phyloP scores from a whole-genome alignment of 441 rosid species.

The Hura crepitans region DNA sequence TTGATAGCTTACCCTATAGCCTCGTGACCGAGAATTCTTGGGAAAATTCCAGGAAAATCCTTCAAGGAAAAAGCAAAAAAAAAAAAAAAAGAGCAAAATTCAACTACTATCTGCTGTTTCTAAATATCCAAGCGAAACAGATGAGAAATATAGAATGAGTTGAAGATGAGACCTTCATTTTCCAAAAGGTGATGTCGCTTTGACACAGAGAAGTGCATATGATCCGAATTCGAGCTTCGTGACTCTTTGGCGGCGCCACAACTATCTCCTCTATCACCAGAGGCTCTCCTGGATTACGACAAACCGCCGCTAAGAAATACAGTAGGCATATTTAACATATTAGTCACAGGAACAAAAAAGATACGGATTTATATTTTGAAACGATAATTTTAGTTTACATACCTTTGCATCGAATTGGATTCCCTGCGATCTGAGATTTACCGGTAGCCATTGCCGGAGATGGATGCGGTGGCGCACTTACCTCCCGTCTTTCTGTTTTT shows the following conservation, averaged over 20 bases:
- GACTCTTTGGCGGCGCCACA: constrained; percentile 63
- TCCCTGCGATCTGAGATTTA: not conserved
- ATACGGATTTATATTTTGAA: not conserved
- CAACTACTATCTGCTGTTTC: not conserved
- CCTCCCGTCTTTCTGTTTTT: not conserved
- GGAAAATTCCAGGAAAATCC: constrained; percentile 62
- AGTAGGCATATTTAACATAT: not conserved
- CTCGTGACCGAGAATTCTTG: constrained; percentile 75
- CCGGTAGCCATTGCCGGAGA: not conserved
- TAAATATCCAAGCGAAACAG: not conserved
- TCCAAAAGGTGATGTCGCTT: constrained; percentile 75
- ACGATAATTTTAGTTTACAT: not conserved
- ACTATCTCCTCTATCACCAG: constrained; percentile 65
- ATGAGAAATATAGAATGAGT: not conserved
- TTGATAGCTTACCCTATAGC: constrained; percentile 55
- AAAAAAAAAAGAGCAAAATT: not conserved
- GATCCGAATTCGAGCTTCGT: constrained; percentile 66
- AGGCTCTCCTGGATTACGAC: constrained; percentile 61
- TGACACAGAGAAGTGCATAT: constrained; percentile 75
- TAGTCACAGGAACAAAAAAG: not conserved
- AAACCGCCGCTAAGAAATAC: constrained; percentile 50
- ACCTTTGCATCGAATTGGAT: constrained; percentile 9
- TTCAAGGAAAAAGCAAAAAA: constrained; percentile 24
- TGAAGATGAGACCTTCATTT: constrained; percentile 38
- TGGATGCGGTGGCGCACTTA: too few relatives aligned